Conservation (phyloP, 148 eudicot species). For the Oxyria digyna region DNA sequence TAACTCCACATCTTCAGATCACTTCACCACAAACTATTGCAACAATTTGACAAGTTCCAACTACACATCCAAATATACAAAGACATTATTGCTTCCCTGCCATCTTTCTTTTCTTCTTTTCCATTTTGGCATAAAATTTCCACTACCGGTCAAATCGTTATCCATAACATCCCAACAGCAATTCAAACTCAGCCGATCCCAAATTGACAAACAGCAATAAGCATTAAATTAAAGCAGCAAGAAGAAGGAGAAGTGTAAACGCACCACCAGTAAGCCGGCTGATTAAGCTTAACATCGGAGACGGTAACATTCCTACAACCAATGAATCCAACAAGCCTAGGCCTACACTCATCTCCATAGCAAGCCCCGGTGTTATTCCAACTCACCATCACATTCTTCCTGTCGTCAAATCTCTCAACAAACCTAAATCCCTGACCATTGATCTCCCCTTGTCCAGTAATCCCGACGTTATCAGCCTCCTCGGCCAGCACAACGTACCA, state of each 20-base stretch:
- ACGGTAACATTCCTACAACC: constrained; percentile 47
- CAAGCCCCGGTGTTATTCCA: constrained; percentile 83
- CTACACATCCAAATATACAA: not conserved
- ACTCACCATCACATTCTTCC: constrained; percentile 97
- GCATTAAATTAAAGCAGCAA: not conserved
- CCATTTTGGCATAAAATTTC: not conserved
- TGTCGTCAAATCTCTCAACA: constrained; percentile 59
- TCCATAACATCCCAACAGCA: not conserved
- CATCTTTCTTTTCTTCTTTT: not conserved
- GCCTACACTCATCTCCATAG: constrained; percentile 80
- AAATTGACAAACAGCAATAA: too few relatives aligned
- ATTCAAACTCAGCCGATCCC: too few relatives aligned
- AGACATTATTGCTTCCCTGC: not conserved
- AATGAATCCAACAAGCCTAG: constrained; percentile 73
- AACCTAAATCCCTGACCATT: constrained; percentile 79
- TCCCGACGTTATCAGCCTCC: constrained; percentile 65
- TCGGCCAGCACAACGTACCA: constrained; percentile 95
- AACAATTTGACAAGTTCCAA: not conserved
- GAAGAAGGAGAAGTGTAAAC: constrained; percentile 10
- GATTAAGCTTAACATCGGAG: constrained; percentile 32
- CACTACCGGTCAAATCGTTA: not conserved
- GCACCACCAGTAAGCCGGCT: constrained; percentile 96
- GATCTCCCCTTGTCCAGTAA: constrained; percentile 83
- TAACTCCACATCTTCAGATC: not conserved
- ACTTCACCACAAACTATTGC: not conserved